phyloP scores from a whole-genome alignment of 2,329 filamentous ascomycete genomes.

The Colletotrichum endophyticum region DNA sequence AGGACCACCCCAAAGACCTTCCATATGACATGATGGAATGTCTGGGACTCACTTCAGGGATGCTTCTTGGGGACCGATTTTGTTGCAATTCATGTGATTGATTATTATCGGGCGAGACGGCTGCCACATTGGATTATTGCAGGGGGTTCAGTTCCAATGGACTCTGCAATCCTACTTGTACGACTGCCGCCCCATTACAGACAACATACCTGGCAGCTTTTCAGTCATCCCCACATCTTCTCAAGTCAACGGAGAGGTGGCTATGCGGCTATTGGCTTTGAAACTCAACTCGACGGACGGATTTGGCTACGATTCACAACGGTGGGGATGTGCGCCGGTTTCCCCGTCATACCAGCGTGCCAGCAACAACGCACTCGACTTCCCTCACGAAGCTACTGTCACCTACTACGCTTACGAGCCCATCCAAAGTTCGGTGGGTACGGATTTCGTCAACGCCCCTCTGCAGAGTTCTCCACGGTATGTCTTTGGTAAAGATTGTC shows the following conservation, averaged over 20 bases:
- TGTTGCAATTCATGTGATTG: too few species aligned
- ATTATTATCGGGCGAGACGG: too few species aligned
- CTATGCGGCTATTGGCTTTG: not conserved
- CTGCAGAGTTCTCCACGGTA: not conserved
- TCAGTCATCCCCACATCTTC: too few species aligned
- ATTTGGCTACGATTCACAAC: not conserved
- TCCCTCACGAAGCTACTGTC: too few species aligned
- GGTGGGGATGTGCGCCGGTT: not conserved
- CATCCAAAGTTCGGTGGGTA: too few species aligned
- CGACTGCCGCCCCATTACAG: not conserved
- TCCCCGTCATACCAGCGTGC: not conserved
- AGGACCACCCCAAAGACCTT: too few species aligned
- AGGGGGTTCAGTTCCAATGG: not conserved
- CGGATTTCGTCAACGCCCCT: too few species aligned
- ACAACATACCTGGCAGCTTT: too few species aligned
- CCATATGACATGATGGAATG: too few species aligned
- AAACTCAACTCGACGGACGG: not conserved
- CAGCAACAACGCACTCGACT: not conserved
- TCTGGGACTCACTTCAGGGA: too few species aligned
- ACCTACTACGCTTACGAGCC: too few species aligned
- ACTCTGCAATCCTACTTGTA: not conserved
- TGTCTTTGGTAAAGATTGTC: not conserved
- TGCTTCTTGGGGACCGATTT: too few species aligned
- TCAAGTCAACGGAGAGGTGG: not conserved
- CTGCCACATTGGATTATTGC: not conserved